Percentiles rank a stretch among this genome's conserved stretches.
These are phyloP conservation scores for Termitomyces sp. DNA, from an alignment of 768 basidiomycete species.

Conservation along the genomic window DNA sequence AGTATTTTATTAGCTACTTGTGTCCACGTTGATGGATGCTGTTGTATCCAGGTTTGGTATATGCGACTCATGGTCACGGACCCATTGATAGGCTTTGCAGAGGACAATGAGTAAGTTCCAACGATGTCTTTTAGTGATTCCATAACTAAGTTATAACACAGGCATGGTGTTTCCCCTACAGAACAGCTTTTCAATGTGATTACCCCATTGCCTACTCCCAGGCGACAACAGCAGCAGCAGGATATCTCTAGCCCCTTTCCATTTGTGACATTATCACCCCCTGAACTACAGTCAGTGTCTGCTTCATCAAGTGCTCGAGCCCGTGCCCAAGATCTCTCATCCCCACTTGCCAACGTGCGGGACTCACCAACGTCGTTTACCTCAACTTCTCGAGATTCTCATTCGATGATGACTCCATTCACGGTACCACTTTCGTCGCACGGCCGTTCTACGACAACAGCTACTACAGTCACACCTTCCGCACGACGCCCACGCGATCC, in stretches of 20 bases:
- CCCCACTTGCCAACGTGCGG: not conserved
- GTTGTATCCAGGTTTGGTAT: conserved; percentile 8
- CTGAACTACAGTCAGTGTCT: not conserved
- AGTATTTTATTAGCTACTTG: not conserved
- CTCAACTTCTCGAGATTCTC: conserved; percentile 7
- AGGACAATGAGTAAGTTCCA: not conserved
- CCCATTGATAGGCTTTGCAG: not conserved
- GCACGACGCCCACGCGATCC: conserved; percentile 8
- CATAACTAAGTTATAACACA: not conserved
- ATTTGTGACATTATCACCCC: conserved; percentile 15
- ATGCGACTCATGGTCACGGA: conserved; percentile 7
- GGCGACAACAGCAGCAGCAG: not conserved
- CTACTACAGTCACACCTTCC: conserved; percentile 11
- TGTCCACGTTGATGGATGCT: not conserved
- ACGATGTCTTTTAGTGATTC: not conserved
- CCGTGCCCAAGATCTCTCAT: not conserved
- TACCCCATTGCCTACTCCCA: not conserved
- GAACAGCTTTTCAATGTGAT: not conserved
- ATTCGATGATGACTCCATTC: conserved; percentile 6
- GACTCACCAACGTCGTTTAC: conserved; percentile 2
- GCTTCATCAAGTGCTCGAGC: not conserved
- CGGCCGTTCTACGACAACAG: conserved; percentile 11
- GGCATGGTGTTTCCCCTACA: not conserved
- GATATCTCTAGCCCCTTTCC: conserved; percentile 9
- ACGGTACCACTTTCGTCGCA: conserved; percentile 10